These are phyloP conservation scores for Uronychia binucleata DNA, from an alignment of 73 alveolate species.

Conservation along the genomic window DNA sequence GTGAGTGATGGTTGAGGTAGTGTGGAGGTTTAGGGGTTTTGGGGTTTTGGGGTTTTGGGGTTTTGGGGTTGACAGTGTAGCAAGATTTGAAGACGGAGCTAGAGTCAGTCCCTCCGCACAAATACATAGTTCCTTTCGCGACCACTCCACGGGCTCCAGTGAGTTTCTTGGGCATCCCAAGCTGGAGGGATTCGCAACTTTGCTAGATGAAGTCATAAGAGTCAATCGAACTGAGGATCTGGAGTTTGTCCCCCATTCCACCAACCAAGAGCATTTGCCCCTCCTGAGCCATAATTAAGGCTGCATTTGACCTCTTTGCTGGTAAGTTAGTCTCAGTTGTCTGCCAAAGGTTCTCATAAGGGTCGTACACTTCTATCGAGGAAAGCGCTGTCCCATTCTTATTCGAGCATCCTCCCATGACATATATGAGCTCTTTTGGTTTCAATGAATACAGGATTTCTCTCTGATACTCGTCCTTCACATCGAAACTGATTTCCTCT, in stretches of 20 bases:
- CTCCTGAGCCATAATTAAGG: not conserved
- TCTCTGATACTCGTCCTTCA: no score
- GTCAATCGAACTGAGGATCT: not conserved
- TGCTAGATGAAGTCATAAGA: no score
- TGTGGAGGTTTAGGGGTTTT: no score
- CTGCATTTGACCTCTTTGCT: not conserved
- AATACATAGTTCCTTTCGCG: constrained; percentile 41
- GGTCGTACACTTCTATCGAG: not conserved
- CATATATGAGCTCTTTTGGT: not conserved
- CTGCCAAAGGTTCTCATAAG: not conserved
- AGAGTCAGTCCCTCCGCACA: constrained; percentile 90
- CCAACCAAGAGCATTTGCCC: not conserved
- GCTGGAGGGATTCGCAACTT: not conserved
- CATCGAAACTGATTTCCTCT: no score
- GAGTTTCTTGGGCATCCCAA: constrained; percentile 78
- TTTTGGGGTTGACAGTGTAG: constrained; percentile 73
- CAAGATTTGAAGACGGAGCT: constrained; percentile 38
- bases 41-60: no score
- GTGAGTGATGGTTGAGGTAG: no score
- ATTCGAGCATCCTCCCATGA: not conserved
- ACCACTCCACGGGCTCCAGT: constrained; percentile 83
- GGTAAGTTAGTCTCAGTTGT: not conserved
- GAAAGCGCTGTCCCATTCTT: not conserved
- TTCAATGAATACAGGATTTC: no score
- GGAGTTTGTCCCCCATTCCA: not conserved